phyloP scores from a whole-genome alignment of 2,329 filamentous ascomycete genomes.

The Paraconiothyrium sp. region DNA sequence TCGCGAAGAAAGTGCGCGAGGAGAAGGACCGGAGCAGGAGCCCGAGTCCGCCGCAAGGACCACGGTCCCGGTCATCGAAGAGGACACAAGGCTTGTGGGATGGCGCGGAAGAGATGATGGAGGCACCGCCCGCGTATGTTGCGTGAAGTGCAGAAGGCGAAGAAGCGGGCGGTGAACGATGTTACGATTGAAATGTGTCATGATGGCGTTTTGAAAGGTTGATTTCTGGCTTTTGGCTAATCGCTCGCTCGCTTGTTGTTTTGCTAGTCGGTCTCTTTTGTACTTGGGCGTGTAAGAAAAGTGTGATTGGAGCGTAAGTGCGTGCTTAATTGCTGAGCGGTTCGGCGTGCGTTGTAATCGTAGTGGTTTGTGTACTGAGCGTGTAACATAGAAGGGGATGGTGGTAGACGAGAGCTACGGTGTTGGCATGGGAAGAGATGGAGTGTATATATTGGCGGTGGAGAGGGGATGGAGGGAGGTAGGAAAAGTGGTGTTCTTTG shows the following conservation, averaged over 20 bases:
- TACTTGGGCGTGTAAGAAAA: background rate
- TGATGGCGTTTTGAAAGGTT: background rate
- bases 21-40: constrained; percentile 67
- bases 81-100: constrained; percentile 32
- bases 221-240: background rate
- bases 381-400: background rate
- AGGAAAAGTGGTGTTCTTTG: background rate
- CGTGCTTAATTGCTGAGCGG: background rate
- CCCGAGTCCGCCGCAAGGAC: constrained; percentile 16
- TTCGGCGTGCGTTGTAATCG: background rate
- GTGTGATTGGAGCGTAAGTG: background rate
- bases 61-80: constrained; percentile 17
- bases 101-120: constrained; percentile 35
- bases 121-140: constrained; percentile 48
- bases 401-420: background rate
- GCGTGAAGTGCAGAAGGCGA: constrained; percentile 27
- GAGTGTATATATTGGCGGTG: background rate
- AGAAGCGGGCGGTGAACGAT: background rate
- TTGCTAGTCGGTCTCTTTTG: background rate
- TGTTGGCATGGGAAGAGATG: background rate
- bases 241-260: background rate
- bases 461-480: background rate
- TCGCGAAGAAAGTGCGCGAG: constrained; percentile 85
- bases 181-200: background rate
- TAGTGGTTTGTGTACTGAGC: background rate